A percentile compares a stretch with the other conserved stretches of the same genome.
These are phyloP conservation scores for Danielia reshetovae DNA, from an alignment of 805 yeast species.

Conservation along the genomic window DNA sequence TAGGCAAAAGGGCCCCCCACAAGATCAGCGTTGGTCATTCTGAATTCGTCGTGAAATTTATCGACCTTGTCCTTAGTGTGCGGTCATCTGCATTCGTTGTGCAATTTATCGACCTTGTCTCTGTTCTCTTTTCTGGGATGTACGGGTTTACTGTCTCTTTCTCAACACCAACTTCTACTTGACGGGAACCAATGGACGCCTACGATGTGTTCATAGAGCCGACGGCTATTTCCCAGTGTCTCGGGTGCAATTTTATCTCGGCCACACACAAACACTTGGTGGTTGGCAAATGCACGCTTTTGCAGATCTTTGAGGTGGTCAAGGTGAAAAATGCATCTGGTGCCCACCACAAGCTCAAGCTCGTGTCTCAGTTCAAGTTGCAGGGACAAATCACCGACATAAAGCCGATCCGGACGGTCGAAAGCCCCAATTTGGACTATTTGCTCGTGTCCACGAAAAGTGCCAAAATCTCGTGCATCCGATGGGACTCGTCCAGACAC, in stretches of 20 bases:
- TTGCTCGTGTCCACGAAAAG: constrained; percentile 61
- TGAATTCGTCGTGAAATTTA: too few relatives aligned
- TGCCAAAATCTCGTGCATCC: constrained; percentile 75
- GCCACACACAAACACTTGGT: constrained; percentile 50
- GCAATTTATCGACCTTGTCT: too few relatives aligned
- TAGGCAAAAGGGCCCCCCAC: too few relatives aligned
- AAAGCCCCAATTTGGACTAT: constrained; percentile 49
- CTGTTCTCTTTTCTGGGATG: too few relatives aligned
- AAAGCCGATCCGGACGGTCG: constrained; percentile 45
- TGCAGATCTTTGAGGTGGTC: constrained; percentile 55
- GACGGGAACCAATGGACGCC: constrained; percentile 57
- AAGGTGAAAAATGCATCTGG: constrained; percentile 14
- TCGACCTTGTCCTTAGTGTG: too few relatives aligned
- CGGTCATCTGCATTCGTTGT: too few relatives aligned
- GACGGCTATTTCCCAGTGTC: constrained; percentile 60
- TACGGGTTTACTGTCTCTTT: background rate
- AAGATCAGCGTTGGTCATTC: too few relatives aligned
- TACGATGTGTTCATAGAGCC: constrained; percentile 77
- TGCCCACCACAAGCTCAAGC: constrained; percentile 24
- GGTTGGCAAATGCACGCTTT: constrained; percentile 64
- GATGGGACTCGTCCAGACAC: constrained; percentile 58
- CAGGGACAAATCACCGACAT: constrained; percentile 67
- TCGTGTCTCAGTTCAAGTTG: constrained; percentile 61
- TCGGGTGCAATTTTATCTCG: constrained; percentile 49
- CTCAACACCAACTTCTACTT: background rate